Evolutionary conservation across 805 yeast species (phyloP).

Genomic region (Ogataea pignaliae): DNA sequence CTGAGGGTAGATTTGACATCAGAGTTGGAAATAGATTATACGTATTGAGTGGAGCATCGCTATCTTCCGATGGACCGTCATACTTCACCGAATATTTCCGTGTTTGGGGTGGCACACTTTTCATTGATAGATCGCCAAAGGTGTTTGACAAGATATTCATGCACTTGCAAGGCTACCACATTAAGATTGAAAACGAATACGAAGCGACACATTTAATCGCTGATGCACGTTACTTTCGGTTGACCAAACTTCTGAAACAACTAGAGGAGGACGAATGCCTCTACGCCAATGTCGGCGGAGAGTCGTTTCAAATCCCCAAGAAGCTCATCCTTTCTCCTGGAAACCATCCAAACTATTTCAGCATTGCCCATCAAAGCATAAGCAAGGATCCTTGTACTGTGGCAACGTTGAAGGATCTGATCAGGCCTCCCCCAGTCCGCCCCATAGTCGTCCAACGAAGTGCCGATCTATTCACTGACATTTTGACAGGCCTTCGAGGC

Average conservation of each 20-base stretch:
- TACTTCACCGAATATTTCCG: constrained; percentile 74
- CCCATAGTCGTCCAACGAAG: constrained; percentile 52
- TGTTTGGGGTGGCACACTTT: constrained; percentile 33
- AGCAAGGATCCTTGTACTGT: constrained; percentile 16
- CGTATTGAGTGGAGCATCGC: constrained; percentile 74
- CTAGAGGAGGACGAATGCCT: constrained; percentile 50
- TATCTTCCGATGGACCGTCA: constrained; percentile 84
- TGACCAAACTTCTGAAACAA: constrained; percentile 47
- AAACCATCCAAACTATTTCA: constrained; percentile 73
- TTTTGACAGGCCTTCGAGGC: constrained; percentile 56
- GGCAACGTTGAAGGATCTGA: constrained; percentile 31
- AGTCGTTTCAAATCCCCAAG: constrained; percentile 55
- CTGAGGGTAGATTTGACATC: constrained; percentile 61
- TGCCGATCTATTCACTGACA: constrained; percentile 47
- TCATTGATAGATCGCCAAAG: constrained; percentile 71
- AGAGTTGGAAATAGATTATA: constrained; percentile 65
- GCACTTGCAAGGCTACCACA: constrained; percentile 79
- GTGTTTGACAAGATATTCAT: constrained; percentile 61
- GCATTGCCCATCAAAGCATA: constrained; percentile 52
- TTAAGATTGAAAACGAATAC: constrained; percentile 54
- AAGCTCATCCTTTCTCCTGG: constrained; percentile 54
- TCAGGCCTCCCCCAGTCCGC: constrained; percentile 76
- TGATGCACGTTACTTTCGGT: constrained; percentile 69
- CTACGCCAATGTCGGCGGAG: constrained; percentile 55
- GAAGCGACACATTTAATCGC: constrained; percentile 58